Evolutionary conservation across 1,139 yeast genomes (phyloP), one percentile per base, ranked within the genome.

Genomic region (Scheffersomyces cryptocercus): DNA sequence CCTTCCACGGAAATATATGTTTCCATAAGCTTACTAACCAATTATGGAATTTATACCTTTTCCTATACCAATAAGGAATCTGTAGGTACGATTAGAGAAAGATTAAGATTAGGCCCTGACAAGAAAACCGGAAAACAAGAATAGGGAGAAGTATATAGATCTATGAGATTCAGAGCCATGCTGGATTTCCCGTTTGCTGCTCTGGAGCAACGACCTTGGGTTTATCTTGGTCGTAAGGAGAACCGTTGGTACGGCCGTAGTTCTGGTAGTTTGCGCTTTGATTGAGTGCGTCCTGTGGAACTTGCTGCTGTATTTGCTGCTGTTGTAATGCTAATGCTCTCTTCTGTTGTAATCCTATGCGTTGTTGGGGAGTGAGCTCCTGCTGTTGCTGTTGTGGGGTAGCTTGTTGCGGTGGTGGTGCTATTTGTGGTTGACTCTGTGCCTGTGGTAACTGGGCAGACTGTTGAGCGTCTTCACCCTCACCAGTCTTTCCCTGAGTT

Each of bases 401-500:
- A 20, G 14, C 14, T n/a, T 38, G 36, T 28, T 34, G 32, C 11
- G 20, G 37, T 33, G 32, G 40, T 7, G 39, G 12, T 16, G 35
- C 36, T 10, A 28, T 39, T 26, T 41, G 37, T 12, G 20, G 40
- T 28, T 37, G 43, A 34, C 39, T 43, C 28, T 46, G 47, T 15
- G 39, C 11, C 12, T 16, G 32, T 9, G 35, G 31, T 15, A 26
- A 37, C 38, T 36, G 30, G 34, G 44, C 40, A 33, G 38, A 33
- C 30, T 30, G 37, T 40, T 64, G 70, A 6, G 58, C 59, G 39
- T 53, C 50, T 44, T 55, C 43, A 36, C 52, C 50, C 38, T 67
- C 68, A 20, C 58, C 56, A 33, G 61, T 53, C 53, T 66, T 67
- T 39, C 62, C 64, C 48, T 72, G 77, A 48, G 75, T 79, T 54